Evolutionary conservation across 306 rosid species (phyloP).

Genomic region (Citrullus amarus): DNA sequence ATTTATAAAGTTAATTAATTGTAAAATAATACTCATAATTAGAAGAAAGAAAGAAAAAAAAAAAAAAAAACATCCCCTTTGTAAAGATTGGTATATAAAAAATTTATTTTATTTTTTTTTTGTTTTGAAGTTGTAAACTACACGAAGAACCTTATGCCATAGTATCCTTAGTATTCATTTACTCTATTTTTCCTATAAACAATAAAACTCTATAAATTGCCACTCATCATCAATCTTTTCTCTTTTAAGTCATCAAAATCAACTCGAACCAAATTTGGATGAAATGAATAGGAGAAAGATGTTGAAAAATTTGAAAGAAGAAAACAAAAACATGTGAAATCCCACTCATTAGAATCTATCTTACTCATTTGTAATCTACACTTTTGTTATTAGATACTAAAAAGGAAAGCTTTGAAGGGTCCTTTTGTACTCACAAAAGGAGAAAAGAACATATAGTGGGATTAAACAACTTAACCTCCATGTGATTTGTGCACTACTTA

Average conservation of each 20-base stretch:
- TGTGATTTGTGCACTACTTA: background rate
- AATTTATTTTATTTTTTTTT: too few species aligned
- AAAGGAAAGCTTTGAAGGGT: background rate
- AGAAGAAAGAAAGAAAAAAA: too few species aligned
- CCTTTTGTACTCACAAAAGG: background rate
- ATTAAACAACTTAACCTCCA: background rate
- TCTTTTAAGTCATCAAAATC: too few species aligned
- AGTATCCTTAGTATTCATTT: too few species aligned
- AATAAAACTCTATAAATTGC: too few species aligned
- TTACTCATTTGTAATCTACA: background rate
- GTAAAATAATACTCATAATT: background rate
- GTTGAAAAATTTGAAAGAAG: background rate
- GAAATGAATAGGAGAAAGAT: background rate
- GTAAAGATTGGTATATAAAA: too few species aligned
- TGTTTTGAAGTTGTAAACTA: background rate
- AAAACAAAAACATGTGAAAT: conserved; percentile 6
- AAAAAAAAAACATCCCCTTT: too few species aligned
- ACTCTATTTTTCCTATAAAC: background rate
- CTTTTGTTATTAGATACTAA: background rate
- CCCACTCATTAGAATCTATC: background rate
- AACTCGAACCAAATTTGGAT: background rate
- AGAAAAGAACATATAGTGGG: background rate
- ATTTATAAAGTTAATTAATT: background rate
- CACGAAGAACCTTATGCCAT: too few species aligned
- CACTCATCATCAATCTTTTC: too few species aligned